These are phyloP conservation scores for Oryza rufipogon DNA, from an alignment of 176 grass and related monocot species.

Conservation along the genomic window DNA sequence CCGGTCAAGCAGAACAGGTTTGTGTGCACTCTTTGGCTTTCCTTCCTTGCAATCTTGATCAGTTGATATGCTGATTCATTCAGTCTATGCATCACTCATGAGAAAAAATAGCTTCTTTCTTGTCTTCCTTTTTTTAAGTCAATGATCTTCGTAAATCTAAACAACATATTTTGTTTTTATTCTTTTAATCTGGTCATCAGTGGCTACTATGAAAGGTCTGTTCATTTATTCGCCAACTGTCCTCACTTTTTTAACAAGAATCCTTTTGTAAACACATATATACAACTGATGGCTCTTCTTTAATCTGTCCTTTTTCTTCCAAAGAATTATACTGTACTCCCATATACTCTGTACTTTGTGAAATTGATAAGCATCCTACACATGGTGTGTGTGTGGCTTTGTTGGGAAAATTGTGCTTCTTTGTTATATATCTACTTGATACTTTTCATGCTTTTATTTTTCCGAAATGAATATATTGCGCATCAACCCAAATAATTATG, in stretches of 20 bases:
- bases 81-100: background rate
- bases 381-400: background rate
- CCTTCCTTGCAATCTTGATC: background rate
- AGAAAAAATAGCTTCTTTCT: background rate
- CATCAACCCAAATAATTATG: conserved; percentile 12
- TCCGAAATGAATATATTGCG: background rate
- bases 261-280: background rate
- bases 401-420: background rate
- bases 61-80: background rate
- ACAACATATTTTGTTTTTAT: conserved; percentile 1
- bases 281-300: background rate
- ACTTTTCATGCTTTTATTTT: background rate
- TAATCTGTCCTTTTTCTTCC: background rate
- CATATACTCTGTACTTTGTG: background rate
- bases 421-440: background rate
- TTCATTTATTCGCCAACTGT: background rate
- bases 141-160: background rate
- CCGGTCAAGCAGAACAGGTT: background rate
- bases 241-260: background rate
- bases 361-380: background rate
- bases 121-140: background rate
- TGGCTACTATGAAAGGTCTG: background rate
- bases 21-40: background rate
- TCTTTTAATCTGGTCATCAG: background rate
- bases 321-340: background rate